Evolutionary conservation across 164 flowering plant species (phyloP), one percentile per base, ranked within the genome.

Genomic region (Vitis amurensis): DNA sequence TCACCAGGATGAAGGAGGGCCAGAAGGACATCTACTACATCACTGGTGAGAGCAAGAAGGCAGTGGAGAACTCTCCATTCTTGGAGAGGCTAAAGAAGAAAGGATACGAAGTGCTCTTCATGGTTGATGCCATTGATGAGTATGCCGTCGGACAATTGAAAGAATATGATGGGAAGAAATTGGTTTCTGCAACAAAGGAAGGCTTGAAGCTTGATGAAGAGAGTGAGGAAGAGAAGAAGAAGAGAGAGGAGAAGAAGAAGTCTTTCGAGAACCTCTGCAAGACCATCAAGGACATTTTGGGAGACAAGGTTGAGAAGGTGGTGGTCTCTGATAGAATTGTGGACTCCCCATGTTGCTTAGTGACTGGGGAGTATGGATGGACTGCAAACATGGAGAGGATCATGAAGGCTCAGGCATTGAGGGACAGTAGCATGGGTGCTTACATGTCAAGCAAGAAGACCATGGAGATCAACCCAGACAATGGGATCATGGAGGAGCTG

Each of bases 401-500:
- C 76, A 89, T 89, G 90, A 87, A 83, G 69, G 91, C 91, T 0
- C 94, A 88, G 71, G 91, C 94, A 0, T 59, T 89, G 73, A 85
- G 89, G 73, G 94, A 89, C 74, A 83, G 68, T 69, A 88, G 88
- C 83, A 88, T 88, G 94, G 53, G 88, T 48, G 71, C 86, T 1
- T 89, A 89, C 87, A 89, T 88, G 94, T 85, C 91, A 0, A 85
- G 88, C 80, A 89, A 89, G 87, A 89, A 88, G 74, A 89, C 94
- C 0, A 89, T 89, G 94, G 91, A 88, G 75, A 88, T 89, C 55
- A 89, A 89, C 70, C 91, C 94, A 1, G 94, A 89, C 52, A 85
- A 88, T 69, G 87, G 84, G 0, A 89, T 88, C 56, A 83, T 89
- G 90, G 90, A 89, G 74, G 94, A 89, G 80, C 66, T 87, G 70